These are phyloP conservation scores for Ceratobasidium sp. DNA, from an alignment of 1,284 basidiomycete genomes.

Conservation along the genomic window DNA sequence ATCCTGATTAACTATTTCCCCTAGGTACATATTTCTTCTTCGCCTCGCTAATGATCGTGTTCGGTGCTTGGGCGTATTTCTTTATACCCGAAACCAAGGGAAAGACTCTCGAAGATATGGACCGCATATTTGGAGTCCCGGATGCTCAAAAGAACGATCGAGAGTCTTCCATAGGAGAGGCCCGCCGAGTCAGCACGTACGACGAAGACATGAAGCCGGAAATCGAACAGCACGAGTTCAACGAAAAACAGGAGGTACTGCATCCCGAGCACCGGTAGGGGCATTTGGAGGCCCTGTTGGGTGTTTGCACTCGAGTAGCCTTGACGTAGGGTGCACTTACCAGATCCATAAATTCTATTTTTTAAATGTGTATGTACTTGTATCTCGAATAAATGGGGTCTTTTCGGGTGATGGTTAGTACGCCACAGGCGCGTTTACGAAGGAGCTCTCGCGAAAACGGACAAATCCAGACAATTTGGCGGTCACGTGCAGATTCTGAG, in stretches of 20 bases:
- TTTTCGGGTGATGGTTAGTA: no score
- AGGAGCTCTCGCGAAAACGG: no score
- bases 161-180: slow-evolving; percentile 14
- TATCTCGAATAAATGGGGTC: no score
- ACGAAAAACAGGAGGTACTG: not conserved
- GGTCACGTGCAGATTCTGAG: no score
- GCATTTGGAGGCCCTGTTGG: not conserved
- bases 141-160: not conserved
- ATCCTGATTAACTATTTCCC: not conserved
- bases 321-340: no score
- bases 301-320: no score
- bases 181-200: slow-evolving; percentile 7
- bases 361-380: no score
- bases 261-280: not conserved
- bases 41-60: slow-evolving; percentile 35
- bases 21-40: slow-evolving; percentile 38
- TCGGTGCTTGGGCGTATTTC: slow-evolving; percentile 35
- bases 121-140: slow-evolving; percentile 35
- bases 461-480: no score
- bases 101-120: slow-evolving; percentile 34
- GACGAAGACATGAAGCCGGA: slow-evolving; percentile 23
- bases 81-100: slow-evolving; percentile 38
- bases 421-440: no score
- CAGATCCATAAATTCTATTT: no score
- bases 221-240: slow-evolving; percentile 32